Evolutionary conservation across 768 basidiomycete species (phyloP), one percentile per base, ranked within the genome.

Genomic region (Tulasnella sp.): DNA sequence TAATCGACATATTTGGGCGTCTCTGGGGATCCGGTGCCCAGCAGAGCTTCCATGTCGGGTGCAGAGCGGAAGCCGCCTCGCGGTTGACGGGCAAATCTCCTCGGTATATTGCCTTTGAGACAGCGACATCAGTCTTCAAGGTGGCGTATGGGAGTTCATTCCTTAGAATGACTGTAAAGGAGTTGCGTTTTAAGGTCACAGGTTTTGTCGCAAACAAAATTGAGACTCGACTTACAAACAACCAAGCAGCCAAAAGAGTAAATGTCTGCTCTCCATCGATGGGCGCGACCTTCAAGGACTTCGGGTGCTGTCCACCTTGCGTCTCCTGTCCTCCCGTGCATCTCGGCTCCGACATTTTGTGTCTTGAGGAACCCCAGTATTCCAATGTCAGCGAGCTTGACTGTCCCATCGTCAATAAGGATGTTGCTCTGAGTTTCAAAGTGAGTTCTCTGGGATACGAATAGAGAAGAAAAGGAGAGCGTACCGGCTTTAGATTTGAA

Each of bases 21-120:
- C 64, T 18, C 31, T 11, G n/a, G n/a, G n/a, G n/a, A 14, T 69
- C 64, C 0, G 37, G 64, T 28, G 64, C 24, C 64, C 64, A 69
- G 20, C 64, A 69, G 28, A 69, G 64, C 64, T 69, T 69, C 64
- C 64, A 69, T 11, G 64, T 69, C 1, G 64, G 64, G 64, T 69
- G 64, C 12, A 69, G 28, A 28, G 8, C 31, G 12, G 64, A 28
- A 16, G 64, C 64, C 28, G 64, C 34, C 8, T 69, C 64, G 12
- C 64, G 64, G 31, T 37, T 37, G 64, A 69, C 12, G 14, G 64
- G 64, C 3, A 69, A 28, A 1, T 69, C 31, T 69, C 64, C 64
- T 69, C 64, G 64, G 12, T 69, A 69, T 31, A 69, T 37, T 14
- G 64, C 64, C 37, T 69, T 69, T 69, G 64, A 69, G 3, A 69